Base-by-base conservation (phyloP, 2,329 filamentous ascomycete species). In the Alternaria burnsii region DNA sequence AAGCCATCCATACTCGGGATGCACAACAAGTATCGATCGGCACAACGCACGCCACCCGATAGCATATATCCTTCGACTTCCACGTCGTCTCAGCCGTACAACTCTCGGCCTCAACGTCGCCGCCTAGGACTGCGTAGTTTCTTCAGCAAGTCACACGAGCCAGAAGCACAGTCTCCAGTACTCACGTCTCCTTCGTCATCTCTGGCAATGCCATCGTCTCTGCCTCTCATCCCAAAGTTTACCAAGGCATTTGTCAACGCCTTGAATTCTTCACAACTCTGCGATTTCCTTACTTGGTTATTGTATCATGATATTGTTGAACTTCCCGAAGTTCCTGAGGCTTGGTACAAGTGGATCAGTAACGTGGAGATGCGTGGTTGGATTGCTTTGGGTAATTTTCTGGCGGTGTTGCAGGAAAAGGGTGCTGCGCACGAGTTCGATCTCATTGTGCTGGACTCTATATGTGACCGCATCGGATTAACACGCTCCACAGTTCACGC, bases 251-350 rank as follows among this genome's bases (percentile, higher is more conserved):
- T 73, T 55, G 64, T 61, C 26, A 64, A 68, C 18, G 47, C 59
- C 4, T 30, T 74, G 9, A 68, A 56, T 14, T 26, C 56, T 2
- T 41, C 40, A 2, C 44, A 62, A n/a, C 48, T 74, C 7, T 71
- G 63, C 30, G 43, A 72, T 24, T 70, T 75, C 47, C 34, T 73
- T 11, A 41, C 59, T 11, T 73, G 68, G 71, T 70, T 67, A 44
- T 36, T 72, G 12, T 70, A 70, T 53, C 63, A 70, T 43, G 71
- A 74, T 32, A 26, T 69, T 20, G 67, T 72, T 8, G 59, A 69
- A 28, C 50, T 68, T 26, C 68, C 69, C 22, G 62, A 66, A 3
- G 52, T 58, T 7, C 67, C 68, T 4, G 26, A 55, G 2, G 12
- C 41, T 24, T 74, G 68, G 69, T 73, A 68, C 51, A 46, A 52